phyloP scores from a whole-genome alignment of 768 basidiomycete genomes.

The Podaxis sp. region DNA sequence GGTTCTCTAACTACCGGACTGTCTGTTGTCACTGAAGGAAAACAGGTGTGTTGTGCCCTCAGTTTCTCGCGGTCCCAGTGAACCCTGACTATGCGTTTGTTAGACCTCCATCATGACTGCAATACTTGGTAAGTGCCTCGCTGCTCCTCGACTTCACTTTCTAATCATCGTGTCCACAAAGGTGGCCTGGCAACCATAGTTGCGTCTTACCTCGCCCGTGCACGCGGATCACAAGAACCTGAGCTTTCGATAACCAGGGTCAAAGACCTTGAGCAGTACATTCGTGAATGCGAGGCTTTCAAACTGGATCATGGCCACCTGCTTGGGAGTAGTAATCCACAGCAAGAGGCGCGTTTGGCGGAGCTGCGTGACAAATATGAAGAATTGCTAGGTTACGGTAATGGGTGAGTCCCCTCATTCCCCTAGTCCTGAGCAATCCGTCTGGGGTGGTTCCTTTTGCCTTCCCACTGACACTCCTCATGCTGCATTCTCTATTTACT shows the following conservation, averaged over 20 bases:
- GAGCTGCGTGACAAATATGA: constrained; percentile 23
- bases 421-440: background rate
- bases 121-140: constrained; percentile 28
- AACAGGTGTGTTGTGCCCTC: constrained; percentile 27
- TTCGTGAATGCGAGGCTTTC: constrained; percentile 58
- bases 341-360: constrained; percentile 26
- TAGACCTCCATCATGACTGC: constrained; percentile 33
- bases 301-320: constrained; percentile 51
- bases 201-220: constrained; percentile 69
- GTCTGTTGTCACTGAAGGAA: constrained; percentile 35
- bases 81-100: background rate
- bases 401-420: constrained; percentile 19
- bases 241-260: constrained; percentile 50
- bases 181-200: constrained; percentile 66
- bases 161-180: constrained; percentile 15
- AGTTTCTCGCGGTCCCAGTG: background rate
- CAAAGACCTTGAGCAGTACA: constrained; percentile 62
- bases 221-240: constrained; percentile 67
- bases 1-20: constrained; percentile 67
- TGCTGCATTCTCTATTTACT: background rate
- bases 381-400: constrained; percentile 25
- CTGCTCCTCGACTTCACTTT: background rate
- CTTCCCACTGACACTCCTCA: background rate
- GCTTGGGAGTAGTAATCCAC: constrained; percentile 21
- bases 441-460: no score